Base-by-base conservation (phyloP, 139 green algal species). In the Zygnema cylindricum region DNA sequence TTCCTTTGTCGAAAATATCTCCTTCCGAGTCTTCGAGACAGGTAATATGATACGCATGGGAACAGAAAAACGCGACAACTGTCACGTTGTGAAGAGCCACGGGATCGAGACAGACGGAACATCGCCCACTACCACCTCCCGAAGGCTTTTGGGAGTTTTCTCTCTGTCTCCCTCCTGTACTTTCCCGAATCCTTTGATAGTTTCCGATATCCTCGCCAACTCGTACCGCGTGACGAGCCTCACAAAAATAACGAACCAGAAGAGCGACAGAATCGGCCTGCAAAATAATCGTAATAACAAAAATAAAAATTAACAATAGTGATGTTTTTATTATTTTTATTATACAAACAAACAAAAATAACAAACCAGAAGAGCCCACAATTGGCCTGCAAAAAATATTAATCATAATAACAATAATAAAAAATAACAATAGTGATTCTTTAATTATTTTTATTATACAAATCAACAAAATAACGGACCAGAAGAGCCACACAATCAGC, bases 31-130 rank as follows among this genome's bases (percentile, higher is more conserved):
- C 76, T 2, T 57, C 40, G 32, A 92, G 84, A 49, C 88, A 92
- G 1, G 42, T 69, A 25, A 87, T 35, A 55, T 92, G 88, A 55
- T 92, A 92, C 1, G 88, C 42, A 40, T 92, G 88, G 32, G 35
- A 42, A 55, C 90, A 93, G 43, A 77, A 93, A 81, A 93, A 92
- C n/a, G 77, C 82, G 1, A 90, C 84, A 21, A 88, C 76, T 35
- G 25, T n/a, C 0, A 32, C 77, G 21, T 86, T 63, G 30, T 82
- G 39, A 33, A 86, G 11, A 25, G 33, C 55, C 40, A 93, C 69
- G 32, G 90, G 73, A 36, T 92, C 88, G 3, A 92, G 43, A 38
- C 88, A 92, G 25, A 92, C 3, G 22, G 35, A 92, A 77, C 88
- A 92, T 25, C 83, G 82, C 0, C 69, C 86, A 69, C 69, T 91